Base-by-base conservation (phyloP, 495 filamentous ascomycete species). In the Filosporella fistucella region DNA sequence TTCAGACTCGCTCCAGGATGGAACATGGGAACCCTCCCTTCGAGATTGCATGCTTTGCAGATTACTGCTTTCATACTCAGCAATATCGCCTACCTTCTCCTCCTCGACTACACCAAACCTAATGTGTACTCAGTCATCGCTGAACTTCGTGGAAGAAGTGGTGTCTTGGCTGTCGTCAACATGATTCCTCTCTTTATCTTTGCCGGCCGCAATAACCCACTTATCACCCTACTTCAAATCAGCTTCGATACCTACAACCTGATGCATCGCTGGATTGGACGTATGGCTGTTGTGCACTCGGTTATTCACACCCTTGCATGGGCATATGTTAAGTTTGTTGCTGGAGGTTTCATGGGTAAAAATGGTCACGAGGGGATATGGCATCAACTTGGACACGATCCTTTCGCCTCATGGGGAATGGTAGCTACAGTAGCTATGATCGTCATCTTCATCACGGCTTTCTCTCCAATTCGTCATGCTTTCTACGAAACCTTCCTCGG, bases 241-340 rank as follows among this genome's bases (percentile, higher is more conserved):
- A 91, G 88, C 63, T 98, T 96, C 66, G 94, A 98, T 68, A 95
- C 91, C 0, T 96, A 89, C 74, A 97, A 96, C 64, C 72, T 96
- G 22, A 67, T 97, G 23, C 93, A 98, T 64, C 83, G 93, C 29
- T 98, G 93, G 91, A 82, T 97, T 45, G 93, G 91, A 18, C 85
- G 93, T 16, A 82, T 96, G 18, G 80, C 94, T 6, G 81, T 86
- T 16, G 35, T 91, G 12, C 86, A 98, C 63, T 71, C 81, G 4
- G 33, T 96, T 38, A 71, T 81, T 11, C 93, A 97, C 61, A 85
- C 84, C 3, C 38, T 74, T 37, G 83, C 85, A 30, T 99, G 84
- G 81, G 75, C 77, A 7, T 71, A 85, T 43, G 82, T 82, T 41
- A 81, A 86, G 52, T 76, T 81, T 32, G 76, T 85, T 28, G 74